A percentile compares a stretch with the other conserved stretches of the same genome.
Conservation (phyloP, 768 basidiomycete species). For the Boletellus emodensis region DNA sequence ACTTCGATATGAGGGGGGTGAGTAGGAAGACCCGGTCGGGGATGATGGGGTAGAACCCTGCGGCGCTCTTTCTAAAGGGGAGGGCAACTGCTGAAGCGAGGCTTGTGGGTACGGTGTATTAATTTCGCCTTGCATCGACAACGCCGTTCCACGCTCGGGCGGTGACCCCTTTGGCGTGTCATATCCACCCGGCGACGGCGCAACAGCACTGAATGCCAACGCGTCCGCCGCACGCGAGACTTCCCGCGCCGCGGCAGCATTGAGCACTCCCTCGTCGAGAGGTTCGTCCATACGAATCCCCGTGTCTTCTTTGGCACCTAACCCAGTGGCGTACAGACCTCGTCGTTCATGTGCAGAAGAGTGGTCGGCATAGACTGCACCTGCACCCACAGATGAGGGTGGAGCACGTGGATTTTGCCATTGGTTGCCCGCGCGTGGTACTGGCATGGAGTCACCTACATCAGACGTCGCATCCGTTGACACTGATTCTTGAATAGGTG, state of each 20-base stretch:
- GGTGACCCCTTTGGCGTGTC: conserved; percentile 14
- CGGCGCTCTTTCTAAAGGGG: conserved; percentile 8
- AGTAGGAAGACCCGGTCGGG: conserved; percentile 34
- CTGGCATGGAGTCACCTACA: background rate
- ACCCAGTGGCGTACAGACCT: background rate
- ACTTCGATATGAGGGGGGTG: conserved; percentile 37
- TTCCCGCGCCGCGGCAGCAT: conserved; percentile 67
- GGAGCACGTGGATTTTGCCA: conserved; percentile 35
- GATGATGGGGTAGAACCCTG: conserved; percentile 22
- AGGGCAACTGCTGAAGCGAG: background rate
- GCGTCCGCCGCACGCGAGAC: conserved; percentile 62
- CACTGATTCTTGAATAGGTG: conserved; percentile 5
- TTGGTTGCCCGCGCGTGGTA: conserved; percentile 21
- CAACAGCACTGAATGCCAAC: conserved; percentile 39
- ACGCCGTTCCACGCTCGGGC: background rate
- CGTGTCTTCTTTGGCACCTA: conserved; percentile 22
- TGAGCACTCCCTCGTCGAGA: conserved; percentile 51
- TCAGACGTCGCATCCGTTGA: conserved; percentile 4
- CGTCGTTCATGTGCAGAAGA: conserved; percentile 4
- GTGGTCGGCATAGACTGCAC: background rate
- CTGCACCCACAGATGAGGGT: conserved; percentile 36
- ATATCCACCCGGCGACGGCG: conserved; percentile 13
- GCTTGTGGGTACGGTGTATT: background rate
- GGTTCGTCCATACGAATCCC: conserved; percentile 22
- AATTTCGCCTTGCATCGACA: conserved; percentile 1